Evolutionary conservation across 1,284 basidiomycete genomes (phyloP).

Genomic region (Leccinum huronense): DNA sequence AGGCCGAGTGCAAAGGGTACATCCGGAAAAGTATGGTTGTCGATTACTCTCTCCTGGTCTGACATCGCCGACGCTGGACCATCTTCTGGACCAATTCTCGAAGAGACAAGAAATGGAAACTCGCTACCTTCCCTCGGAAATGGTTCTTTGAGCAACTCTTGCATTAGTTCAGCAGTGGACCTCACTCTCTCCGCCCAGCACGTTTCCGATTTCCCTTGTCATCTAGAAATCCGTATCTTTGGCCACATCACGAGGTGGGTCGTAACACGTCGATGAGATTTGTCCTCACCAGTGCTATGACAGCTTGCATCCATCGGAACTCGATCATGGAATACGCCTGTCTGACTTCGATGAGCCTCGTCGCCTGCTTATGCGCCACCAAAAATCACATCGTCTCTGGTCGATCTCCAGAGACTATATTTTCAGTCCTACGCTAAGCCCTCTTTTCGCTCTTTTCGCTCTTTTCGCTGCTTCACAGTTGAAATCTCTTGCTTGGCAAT

Average conservation of each 20-base stretch:
- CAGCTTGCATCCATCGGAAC: not conserved
- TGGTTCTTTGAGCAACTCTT: not conserved
- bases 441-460: not conserved
- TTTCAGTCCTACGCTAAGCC: not conserved
- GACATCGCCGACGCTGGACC: not conserved
- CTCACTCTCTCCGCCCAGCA: not conserved
- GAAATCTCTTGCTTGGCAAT: conserved; percentile 54
- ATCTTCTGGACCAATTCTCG: not conserved
- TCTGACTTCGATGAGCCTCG: not conserved
- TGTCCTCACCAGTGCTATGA: not conserved
- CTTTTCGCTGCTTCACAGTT: conserved; percentile 33
- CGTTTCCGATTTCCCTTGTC: not conserved
- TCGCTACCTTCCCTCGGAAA: not conserved
- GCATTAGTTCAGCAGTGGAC: not conserved
- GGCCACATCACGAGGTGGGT: not conserved
- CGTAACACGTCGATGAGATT: not conserved
- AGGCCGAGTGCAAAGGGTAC: no score
- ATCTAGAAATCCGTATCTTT: not conserved
- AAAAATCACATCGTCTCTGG: not conserved
- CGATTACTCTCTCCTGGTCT: not conserved
- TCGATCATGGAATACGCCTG: not conserved
- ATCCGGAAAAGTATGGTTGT: no score
- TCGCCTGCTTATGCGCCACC: not conserved
- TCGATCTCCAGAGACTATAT: not conserved
- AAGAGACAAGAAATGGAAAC: not conserved